A percentile compares a stretch with the other conserved stretches of the same genome.
Evolutionary conservation across 1,284 basidiomycete genomes (phyloP).

Genomic region (Ustilago nuda): DNA sequence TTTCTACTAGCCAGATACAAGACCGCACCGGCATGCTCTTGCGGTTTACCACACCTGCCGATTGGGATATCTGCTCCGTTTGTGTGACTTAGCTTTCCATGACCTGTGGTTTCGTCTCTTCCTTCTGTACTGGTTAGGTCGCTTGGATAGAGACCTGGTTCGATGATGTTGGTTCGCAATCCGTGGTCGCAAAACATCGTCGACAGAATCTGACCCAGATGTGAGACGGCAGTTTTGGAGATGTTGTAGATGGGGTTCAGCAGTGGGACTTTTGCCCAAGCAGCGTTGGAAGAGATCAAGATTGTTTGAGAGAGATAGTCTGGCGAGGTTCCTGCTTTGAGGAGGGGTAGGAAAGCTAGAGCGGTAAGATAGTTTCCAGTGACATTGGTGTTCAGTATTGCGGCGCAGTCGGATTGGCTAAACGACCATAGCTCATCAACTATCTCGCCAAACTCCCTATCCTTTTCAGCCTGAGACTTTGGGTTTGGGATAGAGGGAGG

Average conservation of each 20-base stretch:
- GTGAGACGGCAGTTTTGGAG: slow-evolving; percentile 46
- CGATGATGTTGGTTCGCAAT: slow-evolving; percentile 39
- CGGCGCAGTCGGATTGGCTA: slow-evolving; percentile 23
- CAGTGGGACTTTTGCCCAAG: slow-evolving; percentile 50
- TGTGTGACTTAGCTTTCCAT: slow-evolving; percentile 35
- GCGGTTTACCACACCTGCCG: slow-evolving; percentile 38
- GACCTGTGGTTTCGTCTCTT: slow-evolving; percentile 21
- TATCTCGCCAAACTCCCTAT: slow-evolving; percentile 27
- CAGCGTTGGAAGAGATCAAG: slow-evolving; percentile 48
- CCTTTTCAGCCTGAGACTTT: slow-evolving; percentile 3
- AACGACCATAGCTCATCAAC: slow-evolving; percentile 47
- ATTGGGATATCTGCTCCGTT: slow-evolving; percentile 54
- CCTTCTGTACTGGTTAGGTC: slow-evolving; percentile 37
- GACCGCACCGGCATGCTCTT: slow-evolving; percentile 41
- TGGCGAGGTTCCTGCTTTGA: slow-evolving; percentile 18
- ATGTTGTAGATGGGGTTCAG: slow-evolving; percentile 58
- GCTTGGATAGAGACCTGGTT: slow-evolving; percentile 49
- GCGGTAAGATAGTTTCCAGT: slow-evolving; percentile 48
- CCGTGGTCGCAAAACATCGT: slow-evolving; percentile 41
- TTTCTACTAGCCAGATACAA: slow-evolving; percentile 30
- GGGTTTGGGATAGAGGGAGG: background rate
- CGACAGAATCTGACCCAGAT: slow-evolving; percentile 40
- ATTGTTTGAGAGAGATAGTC: slow-evolving; percentile 40
- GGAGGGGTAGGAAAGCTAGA: slow-evolving; percentile 38
- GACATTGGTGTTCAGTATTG: slow-evolving; percentile 44